A percentile compares a stretch with the other conserved stretches of the same genome.
phyloP scores from a whole-genome alignment of 2,329 filamentous ascomycete species.

The Aspergillus sergii region DNA sequence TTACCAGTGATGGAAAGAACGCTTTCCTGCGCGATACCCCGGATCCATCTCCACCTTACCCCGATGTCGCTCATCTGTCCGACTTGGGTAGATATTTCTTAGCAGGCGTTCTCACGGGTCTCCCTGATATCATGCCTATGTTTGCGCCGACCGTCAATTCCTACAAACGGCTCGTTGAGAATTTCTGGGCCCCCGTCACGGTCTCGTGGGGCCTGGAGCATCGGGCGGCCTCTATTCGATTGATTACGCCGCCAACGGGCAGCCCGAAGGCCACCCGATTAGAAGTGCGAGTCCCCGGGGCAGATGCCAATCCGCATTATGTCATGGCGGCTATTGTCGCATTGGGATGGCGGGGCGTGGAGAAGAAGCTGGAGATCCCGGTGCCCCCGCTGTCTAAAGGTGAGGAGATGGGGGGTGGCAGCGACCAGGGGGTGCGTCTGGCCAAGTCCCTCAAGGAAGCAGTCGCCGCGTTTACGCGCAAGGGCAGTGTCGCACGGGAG shows the following conservation, averaged over 20 bases:
- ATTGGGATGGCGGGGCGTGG: slow-evolving; percentile 85
- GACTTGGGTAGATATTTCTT: slow-evolving; percentile 92
- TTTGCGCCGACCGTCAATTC: slow-evolving; percentile 95
- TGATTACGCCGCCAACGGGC: slow-evolving; percentile 85
- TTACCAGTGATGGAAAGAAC: slow-evolving; percentile 79
- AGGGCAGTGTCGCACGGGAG: slow-evolving; percentile 85
- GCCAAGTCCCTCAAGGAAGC: slow-evolving; percentile 87
- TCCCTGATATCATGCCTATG: slow-evolving; percentile 94
- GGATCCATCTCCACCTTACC: slow-evolving; percentile 71
- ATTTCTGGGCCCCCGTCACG: slow-evolving; percentile 98
- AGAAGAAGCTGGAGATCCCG: slow-evolving; percentile 84
- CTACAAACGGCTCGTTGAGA: slow-evolving; percentile 97
- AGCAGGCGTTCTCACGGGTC: slow-evolving; percentile 81
- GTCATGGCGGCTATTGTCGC: slow-evolving; percentile 86
- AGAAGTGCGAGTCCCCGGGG: slow-evolving; percentile 91
- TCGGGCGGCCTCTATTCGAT: slow-evolving; percentile 83
- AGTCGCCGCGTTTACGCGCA: slow-evolving; percentile 72
- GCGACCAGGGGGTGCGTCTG: slow-evolving; percentile 73
- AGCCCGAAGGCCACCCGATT: slow-evolving; percentile 86
- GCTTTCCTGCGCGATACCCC: slow-evolving; percentile 73
- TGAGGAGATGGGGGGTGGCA: slow-evolving; percentile 72
- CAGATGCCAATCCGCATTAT: slow-evolving; percentile 86
- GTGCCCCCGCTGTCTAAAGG: slow-evolving; percentile 83
- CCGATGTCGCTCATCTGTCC: slow-evolving; percentile 77
- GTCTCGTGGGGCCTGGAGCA: slow-evolving; percentile 98